Percentiles rank a stretch among this genome's conserved stretches.
phyloP scores from a whole-genome alignment of 306 rosid species.

The Quercus ilex region DNA sequence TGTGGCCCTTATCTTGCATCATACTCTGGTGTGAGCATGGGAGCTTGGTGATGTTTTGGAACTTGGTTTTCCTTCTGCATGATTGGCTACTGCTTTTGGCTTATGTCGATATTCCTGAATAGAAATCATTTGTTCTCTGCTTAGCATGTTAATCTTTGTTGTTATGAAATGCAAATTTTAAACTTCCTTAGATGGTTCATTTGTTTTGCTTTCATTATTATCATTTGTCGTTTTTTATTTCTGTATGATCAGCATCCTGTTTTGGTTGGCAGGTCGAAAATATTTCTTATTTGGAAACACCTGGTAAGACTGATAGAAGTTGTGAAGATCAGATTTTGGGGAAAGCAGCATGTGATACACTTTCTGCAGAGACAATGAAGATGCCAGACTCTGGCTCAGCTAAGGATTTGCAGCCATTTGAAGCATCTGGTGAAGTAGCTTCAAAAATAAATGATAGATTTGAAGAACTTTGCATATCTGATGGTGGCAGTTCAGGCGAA shows the following conservation, averaged over 20 bases:
- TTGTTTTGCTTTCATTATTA: background rate
- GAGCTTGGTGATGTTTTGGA: background rate
- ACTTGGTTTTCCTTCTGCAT: background rate
- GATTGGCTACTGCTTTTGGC: background rate
- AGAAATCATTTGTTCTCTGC: background rate
- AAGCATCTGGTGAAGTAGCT: constrained; percentile 27
- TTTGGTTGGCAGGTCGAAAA: constrained; percentile 67
- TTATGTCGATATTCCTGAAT: background rate
- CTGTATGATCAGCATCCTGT: constrained; percentile 20
- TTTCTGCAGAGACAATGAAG: constrained; percentile 16
- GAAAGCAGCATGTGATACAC: constrained; percentile 11
- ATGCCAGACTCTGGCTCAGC: constrained; percentile 23
- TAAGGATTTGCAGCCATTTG: constrained; percentile 29
- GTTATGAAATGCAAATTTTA: background rate
- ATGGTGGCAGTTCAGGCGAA: constrained; percentile 21
- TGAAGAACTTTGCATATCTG: constrained; percentile 23
- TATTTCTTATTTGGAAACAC: constrained; percentile 58
- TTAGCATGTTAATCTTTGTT: background rate
- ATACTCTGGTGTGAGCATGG: background rate
- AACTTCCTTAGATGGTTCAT: background rate
- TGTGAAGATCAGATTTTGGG: constrained; percentile 29
- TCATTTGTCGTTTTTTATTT: constrained; percentile 2
- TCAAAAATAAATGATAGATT: constrained; percentile 31
- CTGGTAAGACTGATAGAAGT: constrained; percentile 22
- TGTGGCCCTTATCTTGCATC: background rate